Conservation (phyloP, 352 stramenopile species). For the Albugo candida region DNA sequence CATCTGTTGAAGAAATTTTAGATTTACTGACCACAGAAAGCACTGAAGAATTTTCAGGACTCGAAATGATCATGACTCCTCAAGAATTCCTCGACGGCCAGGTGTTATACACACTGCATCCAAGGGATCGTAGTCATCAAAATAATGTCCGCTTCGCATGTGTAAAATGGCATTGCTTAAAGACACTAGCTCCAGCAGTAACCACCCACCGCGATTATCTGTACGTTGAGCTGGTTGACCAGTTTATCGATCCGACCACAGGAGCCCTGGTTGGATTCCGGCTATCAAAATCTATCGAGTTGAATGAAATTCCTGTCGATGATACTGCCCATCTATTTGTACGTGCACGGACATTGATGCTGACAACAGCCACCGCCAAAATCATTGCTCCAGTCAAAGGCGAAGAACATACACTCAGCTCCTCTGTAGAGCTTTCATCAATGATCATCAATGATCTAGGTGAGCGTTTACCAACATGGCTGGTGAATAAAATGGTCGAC, state of each 20-base stretch:
- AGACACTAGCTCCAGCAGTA: constrained; percentile 46
- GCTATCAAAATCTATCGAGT: constrained; percentile 50
- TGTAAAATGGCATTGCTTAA: constrained; percentile 66
- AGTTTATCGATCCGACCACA: constrained; percentile 32
- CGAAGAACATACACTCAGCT: constrained; percentile 25
- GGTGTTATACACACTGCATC: constrained; percentile 52
- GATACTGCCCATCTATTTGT: constrained; percentile 39
- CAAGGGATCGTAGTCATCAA: constrained; percentile 23
- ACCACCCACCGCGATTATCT: constrained; percentile 66
- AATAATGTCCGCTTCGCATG: constrained; percentile 29
- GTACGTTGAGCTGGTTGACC: constrained; percentile 68
- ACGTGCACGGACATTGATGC: constrained; percentile 46
- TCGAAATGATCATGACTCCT: constrained; percentile 43
- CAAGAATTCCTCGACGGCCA: constrained; percentile 61
- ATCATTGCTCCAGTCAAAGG: constrained; percentile 19
- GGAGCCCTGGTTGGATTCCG: constrained; percentile 45
- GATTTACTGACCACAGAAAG: constrained; percentile 60
- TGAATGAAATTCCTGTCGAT: constrained; percentile 23
- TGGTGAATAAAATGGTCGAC: constrained; percentile 70
- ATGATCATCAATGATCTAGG: constrained; percentile 72
- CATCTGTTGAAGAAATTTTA: constrained; percentile 53
- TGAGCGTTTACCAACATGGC: constrained; percentile 51
- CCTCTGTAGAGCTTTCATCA: no score
- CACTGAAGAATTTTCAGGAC: constrained; percentile 32
- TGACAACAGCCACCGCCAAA: constrained; percentile 50